These are phyloP conservation scores for Calonectria hongkongensis DNA, from an alignment of 2,329 filamentous ascomycete genomes.

Conservation along the genomic window DNA sequence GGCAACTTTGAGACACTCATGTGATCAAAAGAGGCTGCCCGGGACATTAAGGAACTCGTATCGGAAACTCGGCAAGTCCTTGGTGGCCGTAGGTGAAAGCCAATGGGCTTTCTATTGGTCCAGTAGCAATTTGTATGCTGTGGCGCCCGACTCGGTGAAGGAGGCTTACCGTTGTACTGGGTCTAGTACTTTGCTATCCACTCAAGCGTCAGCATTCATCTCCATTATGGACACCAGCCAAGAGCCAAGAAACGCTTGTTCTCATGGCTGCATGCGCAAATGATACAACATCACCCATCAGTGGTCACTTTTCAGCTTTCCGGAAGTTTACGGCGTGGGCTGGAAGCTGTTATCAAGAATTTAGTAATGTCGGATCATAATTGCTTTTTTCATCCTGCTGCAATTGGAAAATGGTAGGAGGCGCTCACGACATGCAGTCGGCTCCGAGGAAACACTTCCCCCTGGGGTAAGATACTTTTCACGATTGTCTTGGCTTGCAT, in stretches of 20 bases:
- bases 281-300: background rate
- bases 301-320: constrained; percentile 13
- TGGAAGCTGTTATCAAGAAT: constrained; percentile 3
- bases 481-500: constrained; percentile 35
- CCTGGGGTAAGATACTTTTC: background rate
- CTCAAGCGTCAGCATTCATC: background rate
- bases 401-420: background rate
- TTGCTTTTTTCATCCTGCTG: constrained; percentile 5
- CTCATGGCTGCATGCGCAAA: background rate
- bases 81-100: background rate
- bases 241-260: constrained; percentile 29
- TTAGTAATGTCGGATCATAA: constrained; percentile 26
- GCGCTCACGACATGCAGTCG: constrained; percentile 13
- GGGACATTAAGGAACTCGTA: background rate
- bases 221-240: background rate
- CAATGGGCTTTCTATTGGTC: background rate
- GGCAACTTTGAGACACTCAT: background rate
- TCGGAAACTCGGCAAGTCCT: constrained; percentile 15
- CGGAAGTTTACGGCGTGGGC: constrained; percentile 25
- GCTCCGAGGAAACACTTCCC: background rate
- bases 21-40: background rate
- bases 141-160: constrained; percentile 8
- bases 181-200: background rate
- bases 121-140: constrained; percentile 12
- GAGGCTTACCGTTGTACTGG: constrained; percentile 18